Evolutionary conservation across 176 grass and related monocot species (phyloP), one percentile per base, ranked within the genome.

Genomic region (Lolium perenne): DNA sequence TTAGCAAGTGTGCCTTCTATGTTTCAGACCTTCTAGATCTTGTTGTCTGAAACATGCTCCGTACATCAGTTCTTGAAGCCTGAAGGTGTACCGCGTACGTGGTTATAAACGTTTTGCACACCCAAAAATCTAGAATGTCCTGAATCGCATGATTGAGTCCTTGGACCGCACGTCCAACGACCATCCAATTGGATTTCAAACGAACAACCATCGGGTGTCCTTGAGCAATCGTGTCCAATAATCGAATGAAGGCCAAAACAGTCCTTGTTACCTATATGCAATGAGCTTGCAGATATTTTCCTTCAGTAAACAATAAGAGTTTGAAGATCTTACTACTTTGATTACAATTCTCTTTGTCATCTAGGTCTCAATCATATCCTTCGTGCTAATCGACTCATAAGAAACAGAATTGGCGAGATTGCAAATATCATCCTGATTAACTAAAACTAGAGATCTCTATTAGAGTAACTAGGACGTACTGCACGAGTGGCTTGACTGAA

Each of bases 91-190:
- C 22, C 8, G 29, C 3, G 20, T 29, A 6, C 29, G 4, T 20
- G 58, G 2, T 51, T 23, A 41, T 8, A 78, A 83, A 78, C 60
- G 51, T 88, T 73, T 59, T 69, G 49, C 59, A 68, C 23, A 17
- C 22, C 16, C 18, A 3, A 4, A 6, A 70, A 45, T n/a, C 29
- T 71, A 45, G 67, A 71, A 14, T 47, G 8, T 29, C 11, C 17
- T 8, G 22, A 43, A 82, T 18, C 48, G 5, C 72, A 83, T 23
- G 7, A 77, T 58, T 82, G 70, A 10, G 18, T 38, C n/a, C 45
- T 46, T 78, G 38, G 15, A 45, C 66, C 54, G 10, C 21, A n/a
- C 53, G 25, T 1, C 66, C 66, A 62, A 26, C 22, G 16, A 17
- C 55, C 26, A 25, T 71, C 41, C 70, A 20, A 45, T 35, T 35